phyloP scores from a whole-genome alignment of 1,284 basidiomycete species.

The Pseudozyma thailandica region DNA sequence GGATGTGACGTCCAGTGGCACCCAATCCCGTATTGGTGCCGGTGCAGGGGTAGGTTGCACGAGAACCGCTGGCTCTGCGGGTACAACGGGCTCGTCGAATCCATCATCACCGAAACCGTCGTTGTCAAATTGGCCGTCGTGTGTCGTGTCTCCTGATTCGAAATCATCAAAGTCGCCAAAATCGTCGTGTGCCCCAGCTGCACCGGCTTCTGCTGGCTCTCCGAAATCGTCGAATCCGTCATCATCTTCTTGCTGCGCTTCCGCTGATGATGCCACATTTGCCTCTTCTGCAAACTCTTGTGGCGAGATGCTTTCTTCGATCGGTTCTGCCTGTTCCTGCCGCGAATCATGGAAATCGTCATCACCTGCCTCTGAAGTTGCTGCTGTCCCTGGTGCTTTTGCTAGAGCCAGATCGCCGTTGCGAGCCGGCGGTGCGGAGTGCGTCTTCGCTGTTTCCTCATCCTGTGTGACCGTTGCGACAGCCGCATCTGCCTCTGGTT shows the following conservation, averaged over 20 bases:
- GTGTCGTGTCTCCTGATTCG: slow-evolving; percentile 33
- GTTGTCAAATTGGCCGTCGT: slow-evolving; percentile 29
- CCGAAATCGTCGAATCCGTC: slow-evolving; percentile 51
- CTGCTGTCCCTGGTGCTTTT: neutral
- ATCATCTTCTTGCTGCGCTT: slow-evolving; percentile 10
- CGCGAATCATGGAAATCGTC: slow-evolving; percentile 4
- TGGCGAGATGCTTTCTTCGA: neutral
- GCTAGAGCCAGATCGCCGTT: neutral
- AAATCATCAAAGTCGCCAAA: slow-evolving; percentile 56
- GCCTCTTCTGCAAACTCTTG: slow-evolving; percentile 11
- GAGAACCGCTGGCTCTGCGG: neutral
- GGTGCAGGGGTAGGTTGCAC: slow-evolving; percentile 3
- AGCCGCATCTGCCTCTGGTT: slow-evolving; percentile 3
- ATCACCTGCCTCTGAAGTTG: neutral
- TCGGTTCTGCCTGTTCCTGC: slow-evolving; percentile 10
- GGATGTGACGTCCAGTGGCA: slow-evolving; percentile 25
- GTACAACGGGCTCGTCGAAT: slow-evolving; percentile 11
- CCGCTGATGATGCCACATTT: neutral
- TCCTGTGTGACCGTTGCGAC: neutral
- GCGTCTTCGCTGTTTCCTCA: neutral
- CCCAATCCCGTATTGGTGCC: slow-evolving; percentile 20
- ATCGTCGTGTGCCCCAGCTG: slow-evolving; percentile 27
- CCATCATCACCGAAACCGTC: slow-evolving; percentile 5
- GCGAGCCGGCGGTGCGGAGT: neutral
- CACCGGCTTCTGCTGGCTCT: slow-evolving; percentile 15